A percentile compares a stretch with the other conserved stretches of the same genome.
phyloP scores from a whole-genome alignment of 2,329 filamentous ascomycete species.

The Arthrinium phaeospermum region DNA sequence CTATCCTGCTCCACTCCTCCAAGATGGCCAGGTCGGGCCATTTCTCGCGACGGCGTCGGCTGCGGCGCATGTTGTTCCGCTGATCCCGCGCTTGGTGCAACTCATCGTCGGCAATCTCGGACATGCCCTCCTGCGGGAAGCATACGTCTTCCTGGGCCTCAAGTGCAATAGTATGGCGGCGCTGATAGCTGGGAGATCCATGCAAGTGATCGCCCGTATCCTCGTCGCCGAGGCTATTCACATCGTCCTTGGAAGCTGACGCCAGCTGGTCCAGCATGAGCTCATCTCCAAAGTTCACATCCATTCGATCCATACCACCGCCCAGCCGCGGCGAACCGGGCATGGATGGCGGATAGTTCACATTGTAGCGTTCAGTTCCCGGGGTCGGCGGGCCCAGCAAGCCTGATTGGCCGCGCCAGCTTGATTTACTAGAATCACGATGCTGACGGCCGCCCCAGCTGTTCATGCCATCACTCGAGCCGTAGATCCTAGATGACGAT shows the following conservation, averaged over 20 bases:
- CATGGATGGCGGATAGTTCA: slow-evolving; percentile 73
- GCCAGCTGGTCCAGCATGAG: slow-evolving; percentile 64
- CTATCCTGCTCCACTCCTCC: slow-evolving; percentile 88
- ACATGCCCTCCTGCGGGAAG: slow-evolving; percentile 81
- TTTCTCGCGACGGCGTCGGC: slow-evolving; percentile 67
- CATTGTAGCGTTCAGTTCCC: slow-evolving; percentile 58
- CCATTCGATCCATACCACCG: slow-evolving; percentile 51
- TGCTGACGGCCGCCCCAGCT: slow-evolving; percentile 20
- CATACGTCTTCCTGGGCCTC: slow-evolving; percentile 88
- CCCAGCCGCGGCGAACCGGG: slow-evolving; percentile 65
- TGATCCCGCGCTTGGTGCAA: slow-evolving; percentile 53
- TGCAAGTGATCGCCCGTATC: slow-evolving; percentile 38
- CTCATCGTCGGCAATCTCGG: slow-evolving; percentile 83
- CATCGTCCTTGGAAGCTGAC: slow-evolving; percentile 14
- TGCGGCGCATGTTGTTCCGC: slow-evolving; percentile 37
- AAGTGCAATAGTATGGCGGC: slow-evolving; percentile 64
- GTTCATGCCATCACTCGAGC: slow-evolving; percentile 44
- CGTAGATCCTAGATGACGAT: slow-evolving; percentile 44
- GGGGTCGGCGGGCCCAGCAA: slow-evolving; percentile 32
- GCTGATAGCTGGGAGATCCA: slow-evolving; percentile 43
- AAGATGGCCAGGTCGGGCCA: slow-evolving; percentile 88
- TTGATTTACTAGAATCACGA: slow-evolving; percentile 56
- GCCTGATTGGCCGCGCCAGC: slow-evolving; percentile 43
- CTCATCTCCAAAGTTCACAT: slow-evolving; percentile 69
- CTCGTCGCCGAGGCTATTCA: slow-evolving; percentile 29